Evolutionary conservation across 2,329 filamentous ascomycete genomes (phyloP), one percentile per base, ranked within the genome.

Genomic region (Aspergillaceae sp.): DNA sequence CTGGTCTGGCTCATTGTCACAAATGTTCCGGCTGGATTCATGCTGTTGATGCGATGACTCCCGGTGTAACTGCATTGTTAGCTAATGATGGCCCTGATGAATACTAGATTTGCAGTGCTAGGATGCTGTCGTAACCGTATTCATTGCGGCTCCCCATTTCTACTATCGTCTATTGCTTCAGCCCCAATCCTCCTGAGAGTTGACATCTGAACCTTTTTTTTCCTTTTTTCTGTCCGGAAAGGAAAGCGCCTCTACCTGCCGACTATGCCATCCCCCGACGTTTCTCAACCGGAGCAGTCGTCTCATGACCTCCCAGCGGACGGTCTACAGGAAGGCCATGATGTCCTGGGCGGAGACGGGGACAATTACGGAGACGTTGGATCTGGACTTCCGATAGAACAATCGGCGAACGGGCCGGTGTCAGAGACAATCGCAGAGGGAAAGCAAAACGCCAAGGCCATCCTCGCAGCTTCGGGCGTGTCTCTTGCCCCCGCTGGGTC

Each of bases 361-460:
- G 36, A 38, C 1, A 11, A 38, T 26, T 51, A 50, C 32, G 49
- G 54, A 48, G 53, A 44, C 26, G 57, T 63, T 40, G 47, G 51
- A 35, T 41, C 56, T 29, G 58, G 56, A n/a, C 43, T 52, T 26
- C 50, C 52, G 28, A 42, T 55, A 29, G 58, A 56, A 37, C 57
- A 56, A 37, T 53, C 56, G 30, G 47, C 52, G 26, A 62, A 65
- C 51, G 62, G 61, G 28, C 48, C 56, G 8, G 43, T 50, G 33
- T 46, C 58, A 7, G 71, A 75, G 63, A 62, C 68, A 45, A 78
- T 81, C 46, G 69, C 72, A 45, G 76, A 79, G 61, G 75, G 75
- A 45, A 82, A 82, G 57, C 74, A 80, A 57, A 78, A 75, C 60
- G 77, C 78, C 41, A 79, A 77, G 62, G 76, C 77, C 35, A 69